Conservation (phyloP, 2,329 filamentous ascomycete species). For the Neodidymelliopsis sp. region DNA sequence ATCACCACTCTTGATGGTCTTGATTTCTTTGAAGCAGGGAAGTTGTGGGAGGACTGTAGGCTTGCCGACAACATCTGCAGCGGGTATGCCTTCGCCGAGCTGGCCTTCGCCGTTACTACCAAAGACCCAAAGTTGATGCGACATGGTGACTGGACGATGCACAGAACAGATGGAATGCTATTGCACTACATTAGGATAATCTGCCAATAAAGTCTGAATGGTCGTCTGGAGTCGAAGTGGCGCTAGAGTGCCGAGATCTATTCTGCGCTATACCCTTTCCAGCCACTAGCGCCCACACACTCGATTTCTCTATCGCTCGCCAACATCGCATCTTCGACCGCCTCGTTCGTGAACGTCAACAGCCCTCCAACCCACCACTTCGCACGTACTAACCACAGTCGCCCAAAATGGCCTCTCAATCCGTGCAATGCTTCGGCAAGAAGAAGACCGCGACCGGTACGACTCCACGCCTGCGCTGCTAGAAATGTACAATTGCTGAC, state of each 20-base stretch:
- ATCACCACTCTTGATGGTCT: conserved; percentile 69
- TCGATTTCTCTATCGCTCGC: conserved; percentile 29
- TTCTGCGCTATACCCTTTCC: neutral
- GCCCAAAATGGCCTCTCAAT: conserved; percentile 54
- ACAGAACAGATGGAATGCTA: no score
- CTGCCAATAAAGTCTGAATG: no score
- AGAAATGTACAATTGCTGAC: conserved; percentile 46
- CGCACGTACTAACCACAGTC: conserved; percentile 47
- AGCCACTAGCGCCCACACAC: conserved; percentile 21
- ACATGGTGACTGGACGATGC: conserved; percentile 21
- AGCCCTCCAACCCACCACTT: conserved; percentile 38
- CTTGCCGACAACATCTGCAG: conserved; percentile 48
- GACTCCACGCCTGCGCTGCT: conserved; percentile 41
- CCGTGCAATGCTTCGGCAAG: conserved; percentile 96
- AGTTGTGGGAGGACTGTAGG: conserved; percentile 21
- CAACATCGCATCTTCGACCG: conserved; percentile 25
- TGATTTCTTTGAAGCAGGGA: conserved; percentile 16
- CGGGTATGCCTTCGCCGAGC: conserved; percentile 55
- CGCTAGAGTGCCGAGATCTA: neutral
- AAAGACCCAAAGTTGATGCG: conserved; percentile 51
- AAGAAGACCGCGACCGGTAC: conserved; percentile 62
- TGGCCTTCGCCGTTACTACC: conserved; percentile 63
- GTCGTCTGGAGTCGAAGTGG: neutral
- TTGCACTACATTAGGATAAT: no score
- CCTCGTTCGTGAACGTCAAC: conserved; percentile 30